Evolutionary conservation across 306 rosid species (phyloP).

Genomic region (Fragaria iinumae): DNA sequence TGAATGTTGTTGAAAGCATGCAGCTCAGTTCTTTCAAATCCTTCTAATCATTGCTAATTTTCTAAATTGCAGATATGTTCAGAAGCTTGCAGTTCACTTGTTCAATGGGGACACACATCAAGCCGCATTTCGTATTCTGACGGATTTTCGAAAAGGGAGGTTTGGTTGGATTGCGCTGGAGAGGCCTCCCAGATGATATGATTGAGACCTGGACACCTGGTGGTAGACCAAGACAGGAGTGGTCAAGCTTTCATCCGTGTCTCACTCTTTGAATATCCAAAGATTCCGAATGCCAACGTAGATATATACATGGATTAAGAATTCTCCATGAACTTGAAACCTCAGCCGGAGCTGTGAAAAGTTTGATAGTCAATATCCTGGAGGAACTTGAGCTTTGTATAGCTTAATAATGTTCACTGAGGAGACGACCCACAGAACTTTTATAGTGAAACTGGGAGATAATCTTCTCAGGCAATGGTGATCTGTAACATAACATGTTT

Average conservation of each 20-base stretch:
- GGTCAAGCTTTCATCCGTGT: slow-evolving; percentile 9
- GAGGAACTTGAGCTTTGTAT: neutral
- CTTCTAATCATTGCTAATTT: slow-evolving; percentile 8
- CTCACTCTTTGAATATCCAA: slow-evolving; percentile 6
- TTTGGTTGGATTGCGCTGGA: slow-evolving; percentile 89
- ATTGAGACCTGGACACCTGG: slow-evolving; percentile 13
- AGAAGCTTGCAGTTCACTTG: slow-evolving; percentile 67
- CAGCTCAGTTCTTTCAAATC: slow-evolving; percentile 6
- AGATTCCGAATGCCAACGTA: slow-evolving; percentile 2
- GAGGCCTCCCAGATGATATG: slow-evolving; percentile 70
- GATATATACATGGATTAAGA: neutral
- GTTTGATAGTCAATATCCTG: neutral
- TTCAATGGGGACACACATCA: slow-evolving; percentile 78
- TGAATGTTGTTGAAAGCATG: neutral
- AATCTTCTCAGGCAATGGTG: neutral
- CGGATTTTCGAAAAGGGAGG: slow-evolving; percentile 87
- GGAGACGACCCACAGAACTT: neutral
- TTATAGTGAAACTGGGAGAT: neutral
- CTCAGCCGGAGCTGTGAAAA: neutral
- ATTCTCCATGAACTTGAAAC: neutral
- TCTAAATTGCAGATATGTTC: slow-evolving; percentile 56
- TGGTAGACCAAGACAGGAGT: neutral
- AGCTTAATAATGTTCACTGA: neutral
- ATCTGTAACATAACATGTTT: neutral
- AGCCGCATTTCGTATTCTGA: slow-evolving; percentile 71